Evolutionary conservation across 345 rosid species (phyloP), one percentile per base, ranked within the genome.

Genomic region (Viola odorata): DNA sequence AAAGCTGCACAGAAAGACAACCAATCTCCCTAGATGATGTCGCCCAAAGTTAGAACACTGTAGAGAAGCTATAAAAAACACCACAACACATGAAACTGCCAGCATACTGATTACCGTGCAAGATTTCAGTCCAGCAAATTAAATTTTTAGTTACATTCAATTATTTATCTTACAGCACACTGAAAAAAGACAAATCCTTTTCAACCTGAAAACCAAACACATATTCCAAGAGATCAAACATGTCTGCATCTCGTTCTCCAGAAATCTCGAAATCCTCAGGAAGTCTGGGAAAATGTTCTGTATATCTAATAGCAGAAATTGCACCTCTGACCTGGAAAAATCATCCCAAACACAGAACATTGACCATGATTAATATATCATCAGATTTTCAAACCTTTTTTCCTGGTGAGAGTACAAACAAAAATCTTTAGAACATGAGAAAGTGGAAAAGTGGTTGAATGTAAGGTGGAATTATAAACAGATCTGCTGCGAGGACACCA

Each of bases 141-240:
- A 23, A 23, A 23, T 0, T 2, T 23, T 23, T 23, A 23, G 32
- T 23, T 23, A 23, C 32, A 23, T 0, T 23, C 32, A 23, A 23
- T 23, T 23, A 23, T 23, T 23, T 23, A 23, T 23, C 32, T 23
- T 23, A 23, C 32, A 23, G 32, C 32, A 23, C 32, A 23, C 32
- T 23, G 32, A 23, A 23, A n/a, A 23, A 23, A 23, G 32, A 23
- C 32, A 23, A 23, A 23, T 23, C 32, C 32, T 23, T 23, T 23
- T 23, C 32, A 71, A 94, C 99, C 97, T 94, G 99, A 80, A 94
- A 94, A 65, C 97, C 97, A 78, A 94, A 94, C 37, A 81, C 89
- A 79, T 73, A 90, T 63, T 86, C 91, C 74, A 94, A 63, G 58
- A 88, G 87, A 79, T 94, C 99, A 82, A 94, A 94, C 82, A 94